Percentiles rank a stretch among this genome's conserved stretches.
These are phyloP conservation scores for Carnegiea gigantea DNA, from an alignment of 179 eudicot species.

Conservation along the genomic window DNA sequence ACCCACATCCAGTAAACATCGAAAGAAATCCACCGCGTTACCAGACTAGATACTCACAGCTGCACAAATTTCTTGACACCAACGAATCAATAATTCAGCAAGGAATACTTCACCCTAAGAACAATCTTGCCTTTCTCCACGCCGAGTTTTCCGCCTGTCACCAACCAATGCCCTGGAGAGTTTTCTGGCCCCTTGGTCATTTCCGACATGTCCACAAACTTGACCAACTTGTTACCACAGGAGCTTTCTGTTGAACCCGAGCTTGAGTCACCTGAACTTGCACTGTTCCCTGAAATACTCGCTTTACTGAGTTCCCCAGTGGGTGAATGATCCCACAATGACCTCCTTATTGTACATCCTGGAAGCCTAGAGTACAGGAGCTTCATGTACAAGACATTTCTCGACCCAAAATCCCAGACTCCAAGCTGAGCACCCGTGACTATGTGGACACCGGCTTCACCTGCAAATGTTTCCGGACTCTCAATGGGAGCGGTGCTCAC, in stretches of 20 bases:
- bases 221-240: conserved; percentile 55
- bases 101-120: conserved; percentile 76
- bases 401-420: conserved; percentile 87
- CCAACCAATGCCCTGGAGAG: conserved; percentile 87
- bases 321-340: conserved; percentile 77
- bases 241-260: conserved; percentile 40
- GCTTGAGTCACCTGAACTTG: conserved; percentile 40
- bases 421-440: conserved; percentile 95
- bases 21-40: conserved; percentile 14
- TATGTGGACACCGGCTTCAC: conserved; percentile 63
- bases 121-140: conserved; percentile 81
- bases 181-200: conserved; percentile 77
- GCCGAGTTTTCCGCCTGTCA: conserved; percentile 85
- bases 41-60: conserved; percentile 6
- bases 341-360: conserved; percentile 73
- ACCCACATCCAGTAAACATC: conserved; percentile 17
- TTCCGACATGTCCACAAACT: conserved; percentile 70
- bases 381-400: conserved; percentile 85
- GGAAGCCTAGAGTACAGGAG: conserved; percentile 77
- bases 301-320: conserved; percentile 34
- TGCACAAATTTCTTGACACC: conserved; percentile 21
- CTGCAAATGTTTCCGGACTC: conserved; percentile 62
- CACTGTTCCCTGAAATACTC: conserved; percentile 21
- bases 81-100: conserved; percentile 62
- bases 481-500: conserved; percentile 89